A percentile compares a stretch with the other conserved stretches of the same genome.
phyloP scores from a whole-genome alignment of 768 basidiomycete genomes.

The Pleurotus cornucopiae region DNA sequence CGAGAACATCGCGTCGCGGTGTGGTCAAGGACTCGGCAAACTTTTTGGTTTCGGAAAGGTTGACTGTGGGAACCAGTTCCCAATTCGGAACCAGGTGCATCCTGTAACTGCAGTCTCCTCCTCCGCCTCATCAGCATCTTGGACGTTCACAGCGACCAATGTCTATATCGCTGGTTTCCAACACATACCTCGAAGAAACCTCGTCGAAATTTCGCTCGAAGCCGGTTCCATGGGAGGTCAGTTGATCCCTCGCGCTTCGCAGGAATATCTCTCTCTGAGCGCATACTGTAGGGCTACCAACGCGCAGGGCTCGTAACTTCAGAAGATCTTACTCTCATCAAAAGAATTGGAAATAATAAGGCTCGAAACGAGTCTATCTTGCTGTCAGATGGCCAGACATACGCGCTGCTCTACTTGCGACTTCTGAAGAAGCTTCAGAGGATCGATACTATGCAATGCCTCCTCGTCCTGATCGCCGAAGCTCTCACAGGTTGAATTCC shows the following conservation, averaged over 20 bases:
- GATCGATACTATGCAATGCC: conserved; percentile 83
- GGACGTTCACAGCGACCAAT: conserved; percentile 30
- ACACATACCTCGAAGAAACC: conserved; percentile 80
- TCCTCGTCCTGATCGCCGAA: conserved; percentile 85
- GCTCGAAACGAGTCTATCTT: conserved; percentile 73
- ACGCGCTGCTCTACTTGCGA: conserved; percentile 85
- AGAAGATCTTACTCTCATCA: conserved; percentile 84
- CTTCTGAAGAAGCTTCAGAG: conserved; percentile 81
- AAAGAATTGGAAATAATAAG: conserved; percentile 82
- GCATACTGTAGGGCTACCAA: conserved; percentile 74
- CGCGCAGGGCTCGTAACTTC: conserved; percentile 85
- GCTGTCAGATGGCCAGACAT: conserved; percentile 76
- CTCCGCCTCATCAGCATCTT: conserved; percentile 1
- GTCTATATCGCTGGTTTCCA: conserved; percentile 77
- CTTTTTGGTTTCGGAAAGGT: conserved; percentile 3
- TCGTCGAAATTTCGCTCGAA: conserved; percentile 87
- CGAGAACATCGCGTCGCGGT: conserved; percentile 25
- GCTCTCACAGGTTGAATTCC: conserved; percentile 67
- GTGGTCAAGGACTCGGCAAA: neutral
- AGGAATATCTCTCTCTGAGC: too few relatives aligned
- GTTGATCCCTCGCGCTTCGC: conserved; percentile 7
- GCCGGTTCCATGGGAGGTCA: conserved; percentile 95
- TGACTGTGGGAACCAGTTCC: neutral
- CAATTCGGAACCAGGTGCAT: neutral
- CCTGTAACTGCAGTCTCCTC: conserved; percentile 4